Base-by-base conservation (phyloP, 176 grass and related monocot species). In the Metroxylon sagu region DNA sequence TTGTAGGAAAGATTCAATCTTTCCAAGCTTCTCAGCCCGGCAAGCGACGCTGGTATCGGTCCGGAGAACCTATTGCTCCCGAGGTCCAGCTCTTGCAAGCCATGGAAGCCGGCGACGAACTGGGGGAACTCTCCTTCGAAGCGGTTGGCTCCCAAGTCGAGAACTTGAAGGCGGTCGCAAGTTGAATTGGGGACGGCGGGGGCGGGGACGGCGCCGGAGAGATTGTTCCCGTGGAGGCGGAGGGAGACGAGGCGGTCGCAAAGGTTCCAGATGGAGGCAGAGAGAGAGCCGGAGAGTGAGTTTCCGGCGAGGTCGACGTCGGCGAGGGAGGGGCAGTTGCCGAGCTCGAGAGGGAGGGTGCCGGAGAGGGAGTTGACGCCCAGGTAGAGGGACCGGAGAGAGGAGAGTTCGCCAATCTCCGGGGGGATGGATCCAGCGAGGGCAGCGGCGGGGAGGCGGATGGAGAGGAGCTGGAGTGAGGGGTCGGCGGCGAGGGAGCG, bases 1-100 rank as follows among this genome's bases (percentile, higher is more conserved):
- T 96, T 96, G 31, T 61, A 72, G 3, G 92, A 90, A 53, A 96
- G 64, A 77, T 95, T 95, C 52, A 95, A 62, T 15, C 23, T 64
- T 49, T 71, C 73, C 18, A 95, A 74, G 64, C 12, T 55, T 19
- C 26, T 51, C 54, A 83, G 71, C 29, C 60, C 52, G 2, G 76
- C 70, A 56, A 89, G 64, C 4, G 80, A 48, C 17, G 56, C 80
- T 4, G 90, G 86, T 17, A 95, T 74, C 53, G 77, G 25, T 0
- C 91, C 91, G 3, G 65, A 49, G 55, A 90, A 30, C 18, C 39
- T 68, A 71, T 95, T 95, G 14, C 25, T 64, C 25, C 70, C 59
- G 35, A 96, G 82, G 65, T 97, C 92, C 50, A 97, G 87, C 30
- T 62, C 56, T 35, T 71, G 50, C 39, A 97, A 77, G 28, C 66